phyloP scores from a whole-genome alignment of 2,329 filamentous ascomycete genomes.

The Reticulascus tulasneorum region DNA sequence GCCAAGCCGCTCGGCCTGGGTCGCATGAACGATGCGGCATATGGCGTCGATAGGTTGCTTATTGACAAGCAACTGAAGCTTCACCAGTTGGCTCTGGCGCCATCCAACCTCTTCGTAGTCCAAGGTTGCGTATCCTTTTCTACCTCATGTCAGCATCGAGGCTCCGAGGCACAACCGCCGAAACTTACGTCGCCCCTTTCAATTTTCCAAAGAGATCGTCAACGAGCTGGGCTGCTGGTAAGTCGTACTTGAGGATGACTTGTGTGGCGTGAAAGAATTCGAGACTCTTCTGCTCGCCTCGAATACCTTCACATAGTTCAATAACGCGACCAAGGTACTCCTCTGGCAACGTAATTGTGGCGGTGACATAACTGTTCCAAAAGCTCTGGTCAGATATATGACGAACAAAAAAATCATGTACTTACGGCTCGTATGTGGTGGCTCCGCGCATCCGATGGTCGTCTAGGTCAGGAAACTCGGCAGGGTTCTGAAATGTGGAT shows the following conservation, averaged over 20 bases:
- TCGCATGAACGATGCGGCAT: conserved; percentile 79
- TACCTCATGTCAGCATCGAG: conserved; percentile 11
- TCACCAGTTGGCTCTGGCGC: conserved; percentile 73
- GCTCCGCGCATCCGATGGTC: conserved; percentile 41
- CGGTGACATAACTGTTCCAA: conserved; percentile 59
- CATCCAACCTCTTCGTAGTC: conserved; percentile 97
- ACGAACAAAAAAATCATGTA: conserved; percentile 7
- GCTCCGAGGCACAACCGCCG: background rate
- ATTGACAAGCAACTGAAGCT: conserved; percentile 91
- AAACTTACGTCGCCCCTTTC: conserved; percentile 70
- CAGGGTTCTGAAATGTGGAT: conserved; percentile 77
- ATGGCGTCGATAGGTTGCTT: conserved; percentile 92
- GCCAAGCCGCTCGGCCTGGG: conserved; percentile 76
- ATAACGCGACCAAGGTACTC: conserved; percentile 94
- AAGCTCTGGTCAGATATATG: background rate
- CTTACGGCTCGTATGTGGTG: conserved; percentile 48
- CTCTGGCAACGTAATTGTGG: conserved; percentile 86
- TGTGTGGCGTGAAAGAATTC: conserved; percentile 90
- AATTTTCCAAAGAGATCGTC: conserved; percentile 97
- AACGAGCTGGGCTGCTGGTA: conserved; percentile 85
- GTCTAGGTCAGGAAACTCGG: conserved; percentile 74
- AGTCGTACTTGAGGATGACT: conserved; percentile 88
- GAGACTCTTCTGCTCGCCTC: conserved; percentile 80
- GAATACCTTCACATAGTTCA: conserved; percentile 86
- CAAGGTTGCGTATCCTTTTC: conserved; percentile 88